These are phyloP conservation scores for Ophiostoma novo-ulmi DNA, from an alignment of 2,329 filamentous ascomycete species.

Conservation along the genomic window DNA sequence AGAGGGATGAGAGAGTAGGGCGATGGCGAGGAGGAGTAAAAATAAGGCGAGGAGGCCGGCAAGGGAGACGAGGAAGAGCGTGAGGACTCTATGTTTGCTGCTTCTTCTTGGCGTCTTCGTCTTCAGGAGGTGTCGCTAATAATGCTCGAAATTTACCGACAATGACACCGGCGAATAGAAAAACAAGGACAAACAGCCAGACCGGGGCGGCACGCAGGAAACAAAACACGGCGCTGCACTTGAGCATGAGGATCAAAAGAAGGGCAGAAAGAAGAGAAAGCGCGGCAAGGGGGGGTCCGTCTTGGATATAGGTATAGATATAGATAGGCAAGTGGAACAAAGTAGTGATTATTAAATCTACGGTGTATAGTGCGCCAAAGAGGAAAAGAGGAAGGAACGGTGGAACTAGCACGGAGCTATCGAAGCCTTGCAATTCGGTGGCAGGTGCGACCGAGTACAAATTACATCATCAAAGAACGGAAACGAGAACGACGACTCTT, in stretches of 20 bases:
- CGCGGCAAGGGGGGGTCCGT: too few relatives aligned
- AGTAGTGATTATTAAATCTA: background rate
- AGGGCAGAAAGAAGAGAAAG: background rate
- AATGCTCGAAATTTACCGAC: background rate
- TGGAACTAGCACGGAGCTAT: background rate
- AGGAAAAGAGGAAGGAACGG: background rate
- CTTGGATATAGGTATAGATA: background rate
- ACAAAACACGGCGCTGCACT: conserved; percentile 13
- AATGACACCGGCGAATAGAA: background rate
- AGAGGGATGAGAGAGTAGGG: background rate
- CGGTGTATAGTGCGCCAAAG: background rate
- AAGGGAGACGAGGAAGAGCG: background rate
- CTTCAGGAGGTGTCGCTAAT: background rate
- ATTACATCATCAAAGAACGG: background rate
- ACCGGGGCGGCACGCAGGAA: conserved; percentile 9
- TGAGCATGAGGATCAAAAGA: background rate
- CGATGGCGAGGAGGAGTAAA: background rate
- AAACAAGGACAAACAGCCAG: conserved; percentile 6
- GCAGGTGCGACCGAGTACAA: background rate
- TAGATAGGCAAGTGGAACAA: conserved; percentile 1
- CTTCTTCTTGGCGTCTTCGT: background rate
- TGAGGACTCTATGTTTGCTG: background rate
- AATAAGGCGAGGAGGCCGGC: background rate
- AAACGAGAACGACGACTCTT: conserved; percentile 5
- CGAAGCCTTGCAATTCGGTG: background rate